Evolutionary conservation across 2,329 filamentous ascomycete species (phyloP).

Genomic region (Botrytis byssoidea): DNA sequence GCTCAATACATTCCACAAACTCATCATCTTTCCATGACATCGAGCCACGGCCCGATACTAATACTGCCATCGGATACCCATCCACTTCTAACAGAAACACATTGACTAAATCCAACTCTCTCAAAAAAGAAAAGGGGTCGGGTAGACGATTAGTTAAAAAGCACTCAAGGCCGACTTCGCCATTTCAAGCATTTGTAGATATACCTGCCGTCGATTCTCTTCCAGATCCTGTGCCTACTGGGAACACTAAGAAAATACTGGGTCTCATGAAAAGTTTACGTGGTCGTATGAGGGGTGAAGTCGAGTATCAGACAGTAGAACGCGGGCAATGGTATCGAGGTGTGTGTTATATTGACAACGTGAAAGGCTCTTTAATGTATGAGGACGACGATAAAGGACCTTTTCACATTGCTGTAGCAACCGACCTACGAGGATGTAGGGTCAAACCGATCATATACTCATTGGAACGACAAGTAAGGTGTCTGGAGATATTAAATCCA

Average conservation of each 20-base stretch:
- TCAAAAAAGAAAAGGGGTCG: conserved; percentile 42
- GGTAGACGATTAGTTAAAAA: conserved; percentile 55
- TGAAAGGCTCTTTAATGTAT: conserved; percentile 71
- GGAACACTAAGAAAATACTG: conserved; percentile 69
- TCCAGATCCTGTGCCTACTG: conserved; percentile 58
- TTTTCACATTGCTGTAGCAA: conserved; percentile 65
- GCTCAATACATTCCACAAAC: conserved; percentile 65
- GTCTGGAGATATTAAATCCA: conserved; percentile 55
- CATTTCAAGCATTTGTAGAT: conserved; percentile 45
- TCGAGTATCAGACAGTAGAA: conserved; percentile 67
- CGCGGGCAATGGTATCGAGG: conserved; percentile 65
- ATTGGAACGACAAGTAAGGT: conserved; percentile 45
- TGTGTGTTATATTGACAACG: conserved; percentile 76
- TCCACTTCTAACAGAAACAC: conserved; percentile 39
- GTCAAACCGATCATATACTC: conserved; percentile 56
- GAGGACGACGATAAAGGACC: conserved; percentile 66
- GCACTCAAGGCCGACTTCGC: conserved; percentile 55
- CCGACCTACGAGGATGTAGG: conserved; percentile 71
- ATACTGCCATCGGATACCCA: conserved; percentile 42
- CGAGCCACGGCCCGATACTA: conserved; percentile 43
- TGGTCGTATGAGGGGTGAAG: conserved; percentile 75
- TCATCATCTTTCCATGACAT: conserved; percentile 52
- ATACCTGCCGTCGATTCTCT: conserved; percentile 60
- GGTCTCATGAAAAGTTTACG: conserved; percentile 74
- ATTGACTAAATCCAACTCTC: conserved; percentile 37